Base-by-base conservation (phyloP, 2,329 filamentous ascomycete genomes). In the Colletotrichum siamense region DNA sequence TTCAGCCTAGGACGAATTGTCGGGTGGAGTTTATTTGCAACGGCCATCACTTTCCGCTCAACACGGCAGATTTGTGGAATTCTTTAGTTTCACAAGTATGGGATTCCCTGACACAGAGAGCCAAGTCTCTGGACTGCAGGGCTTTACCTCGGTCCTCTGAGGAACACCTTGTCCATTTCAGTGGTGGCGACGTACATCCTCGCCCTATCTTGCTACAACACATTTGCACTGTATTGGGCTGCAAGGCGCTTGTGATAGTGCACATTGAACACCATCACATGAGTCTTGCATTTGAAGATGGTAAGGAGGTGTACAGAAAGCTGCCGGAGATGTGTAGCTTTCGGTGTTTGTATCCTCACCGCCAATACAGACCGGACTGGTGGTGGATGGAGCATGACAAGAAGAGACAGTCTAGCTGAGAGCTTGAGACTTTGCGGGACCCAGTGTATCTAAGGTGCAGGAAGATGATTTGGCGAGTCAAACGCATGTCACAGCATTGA, bases 51-150 rank as follows among this genome's bases (percentile, higher is more conserved):
- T 22, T 22, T 1, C n/a, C 18, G 44, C 44, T 49, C 44, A 49
- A n/a, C 39, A 12, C 16, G 5, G 18, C 8, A 44, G 3, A 9
- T n/a, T 44, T n/a, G 0, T 10, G 3, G 18, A 0, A n/a, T 49
- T 12, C n/a, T n/a, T n/a, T n/a, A n/a, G n/a, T 7, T 44, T 44
- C 18, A n/a, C 39, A 0, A 10, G n/a, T 0, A 49, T 22, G 44
- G 44, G 6, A 7, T 1, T 22, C 18, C 9, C 1, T 12, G 18
- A 49, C 1, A 12, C 9, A 22, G 1, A 22, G 1, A 1, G 10
- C 44, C 0, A 22, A 22, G 9, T n/a, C 44, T 12, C n/a, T 49
- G 44, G 9, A 49, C 44, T 49, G 44, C 10, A 49, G 3, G 44
- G 0, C 9, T 22, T 49, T 49, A 13, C 44, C n/a, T 4, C 44